phyloP scores from a whole-genome alignment of 495 filamentous ascomycete species.

The Aspergillus taichungensis region DNA sequence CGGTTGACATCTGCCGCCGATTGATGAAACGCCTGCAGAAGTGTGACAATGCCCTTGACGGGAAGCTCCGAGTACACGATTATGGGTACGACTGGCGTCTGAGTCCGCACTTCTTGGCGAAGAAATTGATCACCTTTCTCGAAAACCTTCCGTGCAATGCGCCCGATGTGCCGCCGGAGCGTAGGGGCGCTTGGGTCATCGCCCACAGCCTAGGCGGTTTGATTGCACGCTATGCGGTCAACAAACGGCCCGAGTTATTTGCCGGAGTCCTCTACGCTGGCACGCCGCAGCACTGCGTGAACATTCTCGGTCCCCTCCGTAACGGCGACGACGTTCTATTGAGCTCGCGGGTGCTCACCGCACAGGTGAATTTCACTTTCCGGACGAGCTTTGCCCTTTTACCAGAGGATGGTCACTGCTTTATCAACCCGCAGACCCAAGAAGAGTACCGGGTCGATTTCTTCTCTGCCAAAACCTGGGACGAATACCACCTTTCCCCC shows the following conservation, averaged over 20 bases:
- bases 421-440: conserved; percentile 72
- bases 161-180: conserved; percentile 31
- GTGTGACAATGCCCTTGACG: conserved; percentile 59
- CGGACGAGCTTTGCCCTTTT: conserved; percentile 79
- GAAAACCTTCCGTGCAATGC: conserved; percentile 68
- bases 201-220: conserved; percentile 86
- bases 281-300: conserved; percentile 75
- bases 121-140: conserved; percentile 60
- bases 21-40: conserved; percentile 71
- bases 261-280: conserved; percentile 82
- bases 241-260: conserved; percentile 79
- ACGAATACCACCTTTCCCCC: conserved; percentile 68
- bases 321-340: conserved; percentile 88
- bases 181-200: conserved; percentile 69
- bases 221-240: conserved; percentile 84
- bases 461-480: conserved; percentile 72
- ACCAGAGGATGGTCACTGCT: conserved; percentile 82
- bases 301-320: conserved; percentile 81
- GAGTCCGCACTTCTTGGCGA: conserved; percentile 68
- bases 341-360: conserved; percentile 83
- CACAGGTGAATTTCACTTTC: conserved; percentile 90
- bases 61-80: conserved; percentile 70
- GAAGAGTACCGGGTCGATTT: conserved; percentile 81
- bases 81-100: conserved; percentile 97
- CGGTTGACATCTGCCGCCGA: conserved; percentile 78